phyloP scores from a whole-genome alignment of 1,139 yeast species.

The Pichia sorboxylosa region DNA sequence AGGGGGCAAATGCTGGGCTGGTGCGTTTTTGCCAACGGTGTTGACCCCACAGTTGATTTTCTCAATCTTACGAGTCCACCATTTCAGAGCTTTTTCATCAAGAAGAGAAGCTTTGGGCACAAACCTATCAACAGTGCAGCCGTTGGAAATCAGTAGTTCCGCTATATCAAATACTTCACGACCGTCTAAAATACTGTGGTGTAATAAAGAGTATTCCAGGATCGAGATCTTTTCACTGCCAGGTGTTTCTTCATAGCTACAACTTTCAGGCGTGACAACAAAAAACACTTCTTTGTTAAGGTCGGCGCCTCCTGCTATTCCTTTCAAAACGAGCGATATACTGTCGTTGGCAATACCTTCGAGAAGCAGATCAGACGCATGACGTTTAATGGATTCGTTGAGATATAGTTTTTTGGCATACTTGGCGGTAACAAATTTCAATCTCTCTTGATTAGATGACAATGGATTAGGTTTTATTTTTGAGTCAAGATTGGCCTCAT shows the following conservation, averaged over 20 bases:
- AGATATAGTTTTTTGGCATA: conserved; percentile 34
- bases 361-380: conserved; percentile 23
- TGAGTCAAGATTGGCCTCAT: conserved; percentile 25
- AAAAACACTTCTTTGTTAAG: conserved; percentile 23
- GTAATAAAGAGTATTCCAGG: conserved; percentile 52
- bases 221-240: conserved; percentile 27
- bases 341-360: conserved; percentile 43
- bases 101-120: conserved; percentile 4
- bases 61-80: conserved; percentile 39
- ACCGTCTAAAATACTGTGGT: conserved; percentile 23
- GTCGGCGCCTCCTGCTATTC: conserved; percentile 41
- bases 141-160: conserved; percentile 62
- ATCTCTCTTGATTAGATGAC: conserved; percentile 26
- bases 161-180: conserved; percentile 48
- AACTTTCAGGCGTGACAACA: background rate
- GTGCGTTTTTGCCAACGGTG: too few relatives aligned
- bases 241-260: conserved; percentile 15
- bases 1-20: too few relatives aligned
- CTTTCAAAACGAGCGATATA: conserved; percentile 33
- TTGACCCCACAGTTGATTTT: conserved; percentile 13
- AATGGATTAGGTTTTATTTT: conserved; percentile 16
- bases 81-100: conserved; percentile 32
- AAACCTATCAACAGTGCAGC: conserved; percentile 31
- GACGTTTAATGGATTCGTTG: conserved; percentile 6
- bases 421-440: conserved; percentile 38